These are phyloP conservation scores for Linnemannia exigua DNA, from an alignment of 192 early-diverging fungal genomes.

Conservation along the genomic window DNA sequence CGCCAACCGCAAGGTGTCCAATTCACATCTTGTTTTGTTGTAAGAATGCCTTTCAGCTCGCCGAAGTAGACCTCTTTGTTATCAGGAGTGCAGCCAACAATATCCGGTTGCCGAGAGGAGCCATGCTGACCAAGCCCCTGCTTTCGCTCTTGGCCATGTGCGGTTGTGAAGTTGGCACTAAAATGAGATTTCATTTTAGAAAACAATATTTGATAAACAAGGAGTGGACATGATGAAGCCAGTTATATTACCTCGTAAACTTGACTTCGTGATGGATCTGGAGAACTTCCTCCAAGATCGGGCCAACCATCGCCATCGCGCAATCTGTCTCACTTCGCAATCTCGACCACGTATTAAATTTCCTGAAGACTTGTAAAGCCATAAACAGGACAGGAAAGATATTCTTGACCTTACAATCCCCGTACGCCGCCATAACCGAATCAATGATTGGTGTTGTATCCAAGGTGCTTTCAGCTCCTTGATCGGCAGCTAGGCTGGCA, in stretches of 20 bases:
- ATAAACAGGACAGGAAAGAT: conserved; percentile 12
- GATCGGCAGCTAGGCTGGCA: neutral
- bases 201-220: neutral
- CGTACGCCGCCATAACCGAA: conserved; percentile 13
- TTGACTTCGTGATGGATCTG: conserved; percentile 23
- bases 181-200: conserved; percentile 1
- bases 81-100: neutral
- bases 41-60: conserved; percentile 11
- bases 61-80: conserved; percentile 4
- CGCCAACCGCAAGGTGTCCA: conserved; percentile 10
- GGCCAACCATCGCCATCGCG: conserved; percentile 17
- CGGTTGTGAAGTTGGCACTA: conserved; percentile 4
- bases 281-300: conserved; percentile 15
- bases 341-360: conserved; percentile 16
- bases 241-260: conserved; percentile 11
- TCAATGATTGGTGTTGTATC: conserved; percentile 11
- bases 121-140: neutral
- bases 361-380: conserved; percentile 20
- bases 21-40: conserved; percentile 3
- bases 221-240: neutral
- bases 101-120: neutral
- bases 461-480: neutral
- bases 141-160: conserved; percentile 6
- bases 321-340: conserved; percentile 20
- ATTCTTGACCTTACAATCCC: conserved; percentile 4